Evolutionary conservation across 441 rosid species (phyloP).

Genomic region (Sinapis alba): DNA sequence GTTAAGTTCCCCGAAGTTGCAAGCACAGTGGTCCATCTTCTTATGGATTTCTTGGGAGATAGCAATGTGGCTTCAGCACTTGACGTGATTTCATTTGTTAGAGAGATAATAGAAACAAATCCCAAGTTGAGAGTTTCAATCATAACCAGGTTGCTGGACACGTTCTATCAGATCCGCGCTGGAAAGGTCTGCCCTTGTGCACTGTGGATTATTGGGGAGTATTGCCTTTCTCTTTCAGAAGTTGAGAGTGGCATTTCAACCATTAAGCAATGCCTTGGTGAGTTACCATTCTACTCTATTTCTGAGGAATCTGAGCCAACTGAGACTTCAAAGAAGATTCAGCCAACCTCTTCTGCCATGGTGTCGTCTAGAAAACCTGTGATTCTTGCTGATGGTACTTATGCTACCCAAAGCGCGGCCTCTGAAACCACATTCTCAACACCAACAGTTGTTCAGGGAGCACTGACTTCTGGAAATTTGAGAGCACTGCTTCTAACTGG

Average conservation of each 20-base stretch:
- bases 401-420: conserved; percentile 91
- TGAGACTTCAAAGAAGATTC: conserved; percentile 59
- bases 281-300: conserved; percentile 71
- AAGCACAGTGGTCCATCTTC: conserved; percentile 85
- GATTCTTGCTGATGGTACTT: conserved; percentile 88
- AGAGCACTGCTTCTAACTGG: conserved; percentile 83
- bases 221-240: conserved; percentile 83
- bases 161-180: conserved; percentile 87
- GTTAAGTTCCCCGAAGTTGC: conserved; percentile 92
- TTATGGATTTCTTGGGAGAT: conserved; percentile 93
- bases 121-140: conserved; percentile 82
- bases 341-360: conserved; percentile 53
- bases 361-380: conserved; percentile 84
- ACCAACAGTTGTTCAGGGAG: conserved; percentile 76
- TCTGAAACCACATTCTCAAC: conserved; percentile 82
- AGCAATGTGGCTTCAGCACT: conserved; percentile 86
- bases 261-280: conserved; percentile 86
- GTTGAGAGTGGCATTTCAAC: conserved; percentile 81
- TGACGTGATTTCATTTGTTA: conserved; percentile 75
- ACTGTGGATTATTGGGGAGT: conserved; percentile 92
- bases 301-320: conserved; percentile 61
- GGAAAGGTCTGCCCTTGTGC: conserved; percentile 86
- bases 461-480: conserved; percentile 70
- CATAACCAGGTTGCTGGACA: conserved; percentile 75
- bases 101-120: conserved; percentile 85